A percentile compares a stretch with the other conserved stretches of the same genome.
Evolutionary conservation across 148 eudicot species (phyloP).

Genomic region (Oxyria digyna): DNA sequence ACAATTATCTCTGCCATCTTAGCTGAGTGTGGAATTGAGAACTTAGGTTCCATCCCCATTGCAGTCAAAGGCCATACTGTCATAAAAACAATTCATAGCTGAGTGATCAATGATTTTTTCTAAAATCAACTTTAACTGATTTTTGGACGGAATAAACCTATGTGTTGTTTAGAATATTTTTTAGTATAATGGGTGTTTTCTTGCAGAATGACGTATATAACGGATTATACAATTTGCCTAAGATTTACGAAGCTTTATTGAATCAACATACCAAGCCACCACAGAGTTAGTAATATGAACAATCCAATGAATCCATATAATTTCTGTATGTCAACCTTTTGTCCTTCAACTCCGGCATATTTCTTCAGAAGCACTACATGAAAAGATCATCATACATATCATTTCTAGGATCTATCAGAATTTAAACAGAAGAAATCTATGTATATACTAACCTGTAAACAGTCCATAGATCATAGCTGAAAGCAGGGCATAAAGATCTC

Average conservation of each 20-base stretch:
- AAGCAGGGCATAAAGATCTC: constrained; percentile 11
- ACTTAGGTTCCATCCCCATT: constrained; percentile 18
- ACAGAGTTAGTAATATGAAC: constrained; percentile 11
- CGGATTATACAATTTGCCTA: no score
- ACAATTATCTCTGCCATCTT: constrained; percentile 13
- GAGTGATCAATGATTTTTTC: no score
- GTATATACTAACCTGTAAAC: constrained; percentile 10
- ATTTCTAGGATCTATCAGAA: background rate
- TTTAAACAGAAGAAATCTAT: background rate
- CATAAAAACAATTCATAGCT: background rate
- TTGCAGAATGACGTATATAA: no score
- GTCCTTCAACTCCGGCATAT: constrained; percentile 11
- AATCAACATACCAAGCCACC: constrained; percentile 13
- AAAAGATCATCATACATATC: background rate
- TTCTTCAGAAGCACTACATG: constrained; percentile 14
- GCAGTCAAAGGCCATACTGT: constrained; percentile 23
- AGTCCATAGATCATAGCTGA: constrained; percentile 15
- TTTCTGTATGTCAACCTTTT: constrained; percentile 14
- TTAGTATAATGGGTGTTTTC: no score
- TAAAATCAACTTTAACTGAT: no score
- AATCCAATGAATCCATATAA: constrained; percentile 9
- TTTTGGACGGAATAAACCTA: no score
- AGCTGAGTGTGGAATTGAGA: constrained; percentile 19
- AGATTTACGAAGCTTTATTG: background rate
- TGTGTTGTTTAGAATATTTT: no score